Evolutionary conservation across 2,329 filamentous ascomycete species (phyloP), one percentile per base, ranked within the genome.

Genomic region (Ophiognomonia clavigignenti-juglandacearum): DNA sequence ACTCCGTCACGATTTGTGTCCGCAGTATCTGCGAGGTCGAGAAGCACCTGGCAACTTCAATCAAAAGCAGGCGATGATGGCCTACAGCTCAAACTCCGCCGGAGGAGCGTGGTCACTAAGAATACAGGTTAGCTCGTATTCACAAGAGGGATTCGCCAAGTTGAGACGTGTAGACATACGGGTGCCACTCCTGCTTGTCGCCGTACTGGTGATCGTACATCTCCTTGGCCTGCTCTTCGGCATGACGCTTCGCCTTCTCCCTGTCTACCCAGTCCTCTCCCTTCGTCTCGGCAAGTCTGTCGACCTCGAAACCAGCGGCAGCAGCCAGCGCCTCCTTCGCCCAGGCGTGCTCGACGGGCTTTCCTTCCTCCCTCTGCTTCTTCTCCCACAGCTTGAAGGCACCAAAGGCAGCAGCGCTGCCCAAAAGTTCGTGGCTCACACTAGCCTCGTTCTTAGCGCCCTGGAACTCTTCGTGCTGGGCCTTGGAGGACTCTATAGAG

Each of bases 301-400:
- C 86, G 59, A 88, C 77, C 68, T 90, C 85, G 52, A 78, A 85
- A 39, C 80, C 86, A 23, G 83, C 86, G 47, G 91, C 72, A 50
- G 82, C 86, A 14, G 78, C 85, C 26, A 92, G 67, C 37, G 86
- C 64, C 70, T 91, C 87, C 73, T 92, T 92, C 62, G 88, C 88
- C 59, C 88, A 85, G 35, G 69, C 70, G 70, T 92, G 87, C 54
- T 74, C 77, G 57, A 91, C 82, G 6, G 76, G 63, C 72, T 89
- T 70, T 82, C 83, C 86, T 63, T 87, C 73, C 47, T 69, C 72
- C 59, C 85, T 83, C 71, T 90, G 85, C 58, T 78, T 73, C 65
- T 90, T 83, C 69, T 91, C 86, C 59, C 83, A 91, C 19, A 83
- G 72, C 74, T 89, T 89, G 78, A 92, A 86, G 58, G 82, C 88